Conservation (phyloP, 192 early-diverging fungal genomes). For the Backusella mclennaniae region DNA sequence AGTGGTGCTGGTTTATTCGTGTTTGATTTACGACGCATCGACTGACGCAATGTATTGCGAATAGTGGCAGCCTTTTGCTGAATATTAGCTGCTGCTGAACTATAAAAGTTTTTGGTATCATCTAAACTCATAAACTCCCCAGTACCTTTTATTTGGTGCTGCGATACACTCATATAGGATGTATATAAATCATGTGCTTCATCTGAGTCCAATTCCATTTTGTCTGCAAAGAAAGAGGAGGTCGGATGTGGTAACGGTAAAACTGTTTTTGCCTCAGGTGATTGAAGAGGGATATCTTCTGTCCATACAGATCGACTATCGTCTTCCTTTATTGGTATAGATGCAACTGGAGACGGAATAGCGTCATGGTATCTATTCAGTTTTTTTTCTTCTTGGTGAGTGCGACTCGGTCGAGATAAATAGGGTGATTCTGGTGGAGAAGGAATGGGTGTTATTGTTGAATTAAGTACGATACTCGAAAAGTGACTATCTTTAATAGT, state of each 20-base stretch:
- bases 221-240: slow-evolving; percentile 22
- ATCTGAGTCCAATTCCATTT: slow-evolving; percentile 21
- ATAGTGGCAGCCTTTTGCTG: slow-evolving; percentile 21
- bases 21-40: slow-evolving; percentile 17
- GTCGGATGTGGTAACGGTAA: slow-evolving; percentile 6
- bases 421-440: background rate
- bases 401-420: background rate
- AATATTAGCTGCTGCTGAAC: slow-evolving; percentile 3
- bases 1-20: background rate
- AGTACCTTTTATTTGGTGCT: background rate
- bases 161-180: slow-evolving; percentile 6
- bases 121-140: slow-evolving; percentile 19
- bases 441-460: background rate
- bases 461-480: slow-evolving; percentile 6
- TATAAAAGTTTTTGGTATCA: background rate
- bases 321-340: background rate
- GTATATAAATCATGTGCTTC: slow-evolving; percentile 19
- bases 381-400: background rate
- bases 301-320: background rate
- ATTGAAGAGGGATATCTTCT: slow-evolving; percentile 3
- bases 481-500: background rate
- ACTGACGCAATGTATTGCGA: slow-evolving; percentile 15
- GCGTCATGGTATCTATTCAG: background rate
- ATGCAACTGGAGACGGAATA: background rate
- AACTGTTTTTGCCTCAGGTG: background rate